Evolutionary conservation across 345 rosid genomes (phyloP).

Genomic region (Salix brachista): DNA sequence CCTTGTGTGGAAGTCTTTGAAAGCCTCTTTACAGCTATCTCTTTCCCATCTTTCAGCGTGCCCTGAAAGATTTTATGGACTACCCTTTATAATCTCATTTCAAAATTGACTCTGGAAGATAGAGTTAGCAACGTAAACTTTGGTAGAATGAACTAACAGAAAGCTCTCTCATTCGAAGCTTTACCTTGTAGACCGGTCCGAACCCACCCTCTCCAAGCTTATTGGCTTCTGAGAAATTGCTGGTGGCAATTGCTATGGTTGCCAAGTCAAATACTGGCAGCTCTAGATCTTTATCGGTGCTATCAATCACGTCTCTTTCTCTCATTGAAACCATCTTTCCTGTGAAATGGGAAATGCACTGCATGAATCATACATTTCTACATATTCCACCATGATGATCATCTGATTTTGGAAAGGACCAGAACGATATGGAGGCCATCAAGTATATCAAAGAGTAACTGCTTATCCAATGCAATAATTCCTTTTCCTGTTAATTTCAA

Average conservation of each 20-base stretch:
- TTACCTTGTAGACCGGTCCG: slow-evolving; percentile 30
- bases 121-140: not conserved
- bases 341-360: not conserved
- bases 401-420: not conserved
- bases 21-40: slow-evolving; percentile 39
- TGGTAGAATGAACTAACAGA: not conserved
- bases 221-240: slow-evolving; percentile 2
- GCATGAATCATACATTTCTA: not conserved
- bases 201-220: slow-evolving; percentile 30
- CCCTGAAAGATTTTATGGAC: slow-evolving; percentile 22
- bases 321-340: not conserved
- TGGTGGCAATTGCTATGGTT: slow-evolving; percentile 16
- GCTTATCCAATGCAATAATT: not conserved
- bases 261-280: slow-evolving; percentile 23
- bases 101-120: not conserved
- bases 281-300: slow-evolving; percentile 11
- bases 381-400: not conserved
- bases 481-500: not conserved
- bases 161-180: not conserved
- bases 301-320: slow-evolving; percentile 5
- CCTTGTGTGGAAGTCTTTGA: slow-evolving; percentile 28
- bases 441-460: not conserved
- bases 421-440: not conserved
- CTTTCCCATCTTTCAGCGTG: slow-evolving; percentile 24
- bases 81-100: not conserved